These are phyloP conservation scores for Cladophialophora bantiana DNA, from an alignment of 2,329 filamentous ascomycete species.

Conservation along the genomic window DNA sequence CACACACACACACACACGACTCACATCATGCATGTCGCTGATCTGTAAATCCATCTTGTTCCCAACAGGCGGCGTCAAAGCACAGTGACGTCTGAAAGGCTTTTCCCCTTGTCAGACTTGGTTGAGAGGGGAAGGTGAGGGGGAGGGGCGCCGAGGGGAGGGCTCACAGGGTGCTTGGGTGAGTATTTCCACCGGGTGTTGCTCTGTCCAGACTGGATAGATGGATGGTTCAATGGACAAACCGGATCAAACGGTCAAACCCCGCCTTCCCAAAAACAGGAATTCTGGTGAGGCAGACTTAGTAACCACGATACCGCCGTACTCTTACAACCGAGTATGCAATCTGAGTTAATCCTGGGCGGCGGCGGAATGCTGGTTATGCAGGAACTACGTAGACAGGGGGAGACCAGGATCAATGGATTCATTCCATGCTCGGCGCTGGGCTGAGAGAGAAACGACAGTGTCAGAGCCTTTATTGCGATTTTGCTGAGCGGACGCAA, in stretches of 20 bases:
- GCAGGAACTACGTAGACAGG: background rate
- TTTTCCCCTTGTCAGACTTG: background rate
- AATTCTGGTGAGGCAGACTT: background rate
- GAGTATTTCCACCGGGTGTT: background rate
- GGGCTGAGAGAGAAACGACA: background rate
- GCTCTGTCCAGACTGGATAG: background rate
- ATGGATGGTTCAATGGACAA: background rate
- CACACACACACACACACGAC: background rate
- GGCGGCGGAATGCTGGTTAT: background rate
- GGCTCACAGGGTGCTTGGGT: background rate
- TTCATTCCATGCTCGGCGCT: background rate
- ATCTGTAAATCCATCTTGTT: background rate
- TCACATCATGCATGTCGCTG: background rate
- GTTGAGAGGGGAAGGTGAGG: background rate
- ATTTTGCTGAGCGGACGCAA: background rate
- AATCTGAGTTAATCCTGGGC: conserved; percentile 5
- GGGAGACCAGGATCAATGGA: background rate
- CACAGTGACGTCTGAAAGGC: background rate
- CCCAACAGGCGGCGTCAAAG: background rate
- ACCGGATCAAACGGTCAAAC: background rate
- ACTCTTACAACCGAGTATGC: background rate
- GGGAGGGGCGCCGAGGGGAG: background rate
- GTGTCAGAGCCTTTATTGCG: too few relatives aligned
- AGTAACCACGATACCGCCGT: background rate
- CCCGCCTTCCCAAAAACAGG: background rate